Evolutionary conservation across 768 basidiomycete genomes (phyloP).

Genomic region (Grammothele lineata): DNA sequence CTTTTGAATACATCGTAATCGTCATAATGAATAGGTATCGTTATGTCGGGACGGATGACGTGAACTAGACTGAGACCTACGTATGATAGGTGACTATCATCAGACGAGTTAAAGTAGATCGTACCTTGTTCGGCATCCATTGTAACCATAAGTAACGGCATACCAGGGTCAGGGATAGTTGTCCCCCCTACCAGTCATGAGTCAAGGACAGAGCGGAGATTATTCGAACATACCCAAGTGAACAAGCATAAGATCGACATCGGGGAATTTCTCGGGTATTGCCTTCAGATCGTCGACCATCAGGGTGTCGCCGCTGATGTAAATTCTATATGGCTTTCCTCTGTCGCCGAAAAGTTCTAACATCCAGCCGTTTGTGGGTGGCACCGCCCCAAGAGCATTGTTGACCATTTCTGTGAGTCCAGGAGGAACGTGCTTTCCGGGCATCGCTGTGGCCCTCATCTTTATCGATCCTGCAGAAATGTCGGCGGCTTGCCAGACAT

Average conservation of each 20-base stretch:
- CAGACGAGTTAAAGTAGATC: not conserved
- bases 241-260: conserved; percentile 29
- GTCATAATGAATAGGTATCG: conserved; percentile 29
- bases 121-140: conserved; percentile 32
- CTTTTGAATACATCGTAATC: conserved; percentile 29
- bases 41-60: conserved; percentile 28
- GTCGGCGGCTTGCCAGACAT: conserved; percentile 12
- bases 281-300: conserved; percentile 30
- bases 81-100: not conserved
- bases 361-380: conserved; percentile 28
- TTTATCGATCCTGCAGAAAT: conserved; percentile 1
- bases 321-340: conserved; percentile 23
- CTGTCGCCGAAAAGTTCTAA: conserved; percentile 20
- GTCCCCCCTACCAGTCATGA: conserved; percentile 23
- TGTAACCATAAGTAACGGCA: conserved; percentile 23
- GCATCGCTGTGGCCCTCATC: conserved; percentile 24
- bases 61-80: conserved; percentile 21
- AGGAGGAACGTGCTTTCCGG: conserved; percentile 26
- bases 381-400: conserved; percentile 24
- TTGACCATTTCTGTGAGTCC: conserved; percentile 22
- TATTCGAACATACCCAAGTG: conserved; percentile 16
- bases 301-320: conserved; percentile 31
- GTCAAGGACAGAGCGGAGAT: not conserved
- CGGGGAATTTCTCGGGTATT: conserved; percentile 28
- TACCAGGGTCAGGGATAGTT: conserved; percentile 24